Evolutionary conservation across 106 monocot species (phyloP), one percentile per base, ranked within the genome.

Genomic region (Cymbidium sinense): DNA sequence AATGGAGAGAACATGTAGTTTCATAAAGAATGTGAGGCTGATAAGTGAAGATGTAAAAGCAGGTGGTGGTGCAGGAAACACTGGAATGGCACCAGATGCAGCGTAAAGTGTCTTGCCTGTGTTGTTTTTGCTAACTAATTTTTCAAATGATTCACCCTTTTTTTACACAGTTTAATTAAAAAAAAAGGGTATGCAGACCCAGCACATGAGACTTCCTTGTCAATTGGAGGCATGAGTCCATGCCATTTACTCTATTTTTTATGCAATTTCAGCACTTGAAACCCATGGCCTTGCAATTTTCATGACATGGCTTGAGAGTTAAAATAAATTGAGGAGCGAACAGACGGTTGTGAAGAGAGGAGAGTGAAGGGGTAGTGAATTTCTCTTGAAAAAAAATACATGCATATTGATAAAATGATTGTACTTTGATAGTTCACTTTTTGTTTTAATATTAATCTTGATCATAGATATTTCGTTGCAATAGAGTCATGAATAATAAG

Each of bases 21-120:
- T 50, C 17, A 83, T 95, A 84, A 99, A 86, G 79, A 92, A 93
- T 84, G 95, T 99, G 47, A 88, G 99, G 50, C 87, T 82, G 88
- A 90, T 28, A 27, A 74, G 27, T 27, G 74, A 74, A 74, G 74
- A 74, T 85, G 2, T 78, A 43, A 95, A 86, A 86, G 73, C 76
- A 29, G 81, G 36, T 64, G 87, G 90, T 39, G 74, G 51, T 50
- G 81, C 79, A 67, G 86, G 87, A 74, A 89, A 79, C 88, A 78
- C 72, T 78, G 98, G 87, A 77, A 85, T 99, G 88, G 99, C 99
- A 67, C 90, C 95, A 79, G 99, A 99, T 85, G 99, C 99, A 89
- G 99, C 87, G 95, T 99, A 91, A 86, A 34, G 12, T 36, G 67
- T 67, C 31, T 67, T 71, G 5, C 71, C 19, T 37, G 39, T 71